Base-by-base conservation (phyloP, 768 basidiomycete genomes). In the Kwoniella sp. region DNA sequence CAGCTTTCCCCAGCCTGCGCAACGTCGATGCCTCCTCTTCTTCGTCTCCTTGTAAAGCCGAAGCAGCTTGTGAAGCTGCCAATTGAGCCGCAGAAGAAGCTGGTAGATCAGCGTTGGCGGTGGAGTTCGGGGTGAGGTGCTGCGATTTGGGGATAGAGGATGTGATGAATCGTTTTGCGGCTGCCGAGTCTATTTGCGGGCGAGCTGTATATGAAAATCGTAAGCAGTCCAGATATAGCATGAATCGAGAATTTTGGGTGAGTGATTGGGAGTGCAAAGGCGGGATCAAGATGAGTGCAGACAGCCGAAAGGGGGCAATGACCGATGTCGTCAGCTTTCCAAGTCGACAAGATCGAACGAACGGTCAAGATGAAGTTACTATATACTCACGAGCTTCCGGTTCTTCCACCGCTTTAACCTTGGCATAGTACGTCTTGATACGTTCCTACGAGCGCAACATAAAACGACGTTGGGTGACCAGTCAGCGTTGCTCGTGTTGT, bases 381-480 rank as follows among this genome's bases (percentile, higher is more conserved):
- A 59, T 23, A 25, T n/a, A 75, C 74, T 41, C 55, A 77, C 78
- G 68, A 31, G 70, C 62, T 55, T 75, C 67, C 1, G 76, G 73
- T 26, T 76, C 54, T 67, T 79, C 81, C 0, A 76, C 72, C 0
- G 57, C 54, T 30, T 68, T 62, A 51, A 81, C 68, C 61, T 81
- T 81, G 45, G 65, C 60, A 51, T 79, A 81, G 60, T 81, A 81
- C 9, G 59, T 62, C 65, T 72, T 72, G 50, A 81, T 75, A 9
- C 81, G 69, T 41, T 81, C 71, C 76, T 77, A 31, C 15, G 11
- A 17, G n/a, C 22, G 55, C 20, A 57, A 66, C 13, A 12, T 58
- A 37, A 47, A 55, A n/a, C n/a, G n/a, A n/a, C n/a, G n/a, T n/a
- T n/a, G n/a, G n/a, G n/a, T n/a, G n/a, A n/a, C n/a, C n/a, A n/a